Evolutionary conservation across 2,329 filamentous ascomycete genomes (phyloP).

Genomic region (Alternaria sp.): DNA sequence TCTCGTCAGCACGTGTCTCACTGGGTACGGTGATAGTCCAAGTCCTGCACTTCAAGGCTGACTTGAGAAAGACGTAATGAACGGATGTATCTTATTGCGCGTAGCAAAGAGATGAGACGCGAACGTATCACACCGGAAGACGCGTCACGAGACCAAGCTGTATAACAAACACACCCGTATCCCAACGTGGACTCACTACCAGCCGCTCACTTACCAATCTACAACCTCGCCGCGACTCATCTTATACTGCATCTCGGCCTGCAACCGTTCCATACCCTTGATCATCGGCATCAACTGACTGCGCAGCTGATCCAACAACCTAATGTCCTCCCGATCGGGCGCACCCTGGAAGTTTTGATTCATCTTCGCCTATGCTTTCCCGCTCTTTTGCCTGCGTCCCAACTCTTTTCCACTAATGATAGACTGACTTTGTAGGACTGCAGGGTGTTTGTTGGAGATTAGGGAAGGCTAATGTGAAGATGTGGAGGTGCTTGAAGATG

Average conservation of each 20-base stretch:
- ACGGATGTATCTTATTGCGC: not conserved
- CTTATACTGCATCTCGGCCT: slow-evolving; percentile 28
- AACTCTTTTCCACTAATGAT: too few relatives aligned
- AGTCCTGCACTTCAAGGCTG: not conserved
- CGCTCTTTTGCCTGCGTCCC: too few relatives aligned
- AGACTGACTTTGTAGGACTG: too few relatives aligned
- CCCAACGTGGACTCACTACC: not conserved
- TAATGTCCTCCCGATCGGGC: slow-evolving; percentile 30
- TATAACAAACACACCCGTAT: not conserved
- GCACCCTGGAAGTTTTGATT: slow-evolving; percentile 35
- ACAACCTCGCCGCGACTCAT: slow-evolving; percentile 22
- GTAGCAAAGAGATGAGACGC: not conserved
- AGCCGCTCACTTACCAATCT: slow-evolving; percentile 25
- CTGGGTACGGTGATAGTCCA: not conserved
- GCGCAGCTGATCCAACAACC: slow-evolving; percentile 30
- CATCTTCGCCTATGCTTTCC: slow-evolving; percentile 15
- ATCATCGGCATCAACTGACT: slow-evolving; percentile 35
- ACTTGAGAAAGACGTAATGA: not conserved
- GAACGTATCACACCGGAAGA: not conserved
- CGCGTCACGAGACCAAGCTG: not conserved
- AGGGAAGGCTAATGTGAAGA: not conserved
- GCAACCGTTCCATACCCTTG: slow-evolving; percentile 29
- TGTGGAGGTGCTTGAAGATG: not conserved
- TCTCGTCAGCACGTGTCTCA: not conserved
- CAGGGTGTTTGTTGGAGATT: too few relatives aligned